Base-by-base conservation (phyloP, 2,329 filamentous ascomycete genomes). In the Cytospora paraplurivora region DNA sequence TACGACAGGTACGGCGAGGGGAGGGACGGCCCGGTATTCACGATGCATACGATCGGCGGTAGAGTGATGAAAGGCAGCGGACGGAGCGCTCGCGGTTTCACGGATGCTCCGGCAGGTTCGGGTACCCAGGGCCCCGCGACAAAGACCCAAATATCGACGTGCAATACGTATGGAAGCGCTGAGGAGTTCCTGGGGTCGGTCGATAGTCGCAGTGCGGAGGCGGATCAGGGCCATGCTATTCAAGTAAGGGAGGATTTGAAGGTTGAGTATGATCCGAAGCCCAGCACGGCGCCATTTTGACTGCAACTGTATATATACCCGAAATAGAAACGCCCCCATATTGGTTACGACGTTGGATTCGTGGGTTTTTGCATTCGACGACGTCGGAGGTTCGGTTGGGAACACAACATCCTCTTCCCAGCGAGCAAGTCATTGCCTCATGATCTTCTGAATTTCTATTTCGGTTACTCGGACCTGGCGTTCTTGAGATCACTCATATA, bases 31-130 rank as follows among this genome's bases (percentile, higher is more conserved):
- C 32, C 32, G 32, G 32, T n/a, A 1, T 50, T 50, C 41, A 47
- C 56, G 13, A 33, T 58, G 12, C 56, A 58, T 15, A 50, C 56
- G 7, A 35, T 58, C 6, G 56, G 56, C 33, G 56, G 56, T n/a
- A 50, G 27, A 7, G 37, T 34, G 5, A 13, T 50, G 44, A 11
- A 35, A 32, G 32, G 41, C 6, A 17, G 56, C 13, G 44, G 49
- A 21, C 15, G 19, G 41, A 37, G 33, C 12, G 27, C 34, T 8
- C 27, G 12, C 17, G 1, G n/a, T 2, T 7, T n/a, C 7, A 15
- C 17, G 17, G 15, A 44, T 44, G 38, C 15, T 6, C 15, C 38
- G 5, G 15, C 5, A 6, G 38, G 15, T 3, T 44, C 15, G 15
- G 15, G 38, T 17, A 15, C n/a, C 38, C 41, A n/a, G 41, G n/a